Conservation (phyloP, 345 rosid genomes). For the Gossypium stocksii region DNA sequence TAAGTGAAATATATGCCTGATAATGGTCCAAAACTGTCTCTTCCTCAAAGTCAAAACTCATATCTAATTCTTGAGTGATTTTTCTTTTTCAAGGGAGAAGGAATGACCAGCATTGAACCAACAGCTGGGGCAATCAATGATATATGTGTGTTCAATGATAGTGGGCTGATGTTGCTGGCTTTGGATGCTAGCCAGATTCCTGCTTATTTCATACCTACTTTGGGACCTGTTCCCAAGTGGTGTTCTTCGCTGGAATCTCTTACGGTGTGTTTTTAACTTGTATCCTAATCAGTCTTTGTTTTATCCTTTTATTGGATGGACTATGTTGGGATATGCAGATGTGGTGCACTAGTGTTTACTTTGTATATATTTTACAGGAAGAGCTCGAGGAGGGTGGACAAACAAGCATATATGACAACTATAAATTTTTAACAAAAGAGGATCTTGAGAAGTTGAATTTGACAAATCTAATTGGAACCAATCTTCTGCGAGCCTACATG, state of each 20-base stretch:
- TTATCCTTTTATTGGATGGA: background rate
- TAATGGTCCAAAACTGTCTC: background rate
- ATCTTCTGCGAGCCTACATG: slow-evolving; percentile 87
- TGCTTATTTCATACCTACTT: slow-evolving; percentile 80
- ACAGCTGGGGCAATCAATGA: slow-evolving; percentile 80
- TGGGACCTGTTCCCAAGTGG: slow-evolving; percentile 98
- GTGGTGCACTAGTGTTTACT: background rate
- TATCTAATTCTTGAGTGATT: slow-evolving; percentile 9
- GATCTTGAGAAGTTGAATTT: slow-evolving; percentile 80
- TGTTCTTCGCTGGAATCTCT: slow-evolving; percentile 69
- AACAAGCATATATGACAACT: slow-evolving; percentile 76
- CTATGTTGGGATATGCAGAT: slow-evolving; percentile 8
- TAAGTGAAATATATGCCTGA: background rate
- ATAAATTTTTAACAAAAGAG: slow-evolving; percentile 78
- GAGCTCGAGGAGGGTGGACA: slow-evolving; percentile 88
- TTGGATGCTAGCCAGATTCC: slow-evolving; percentile 84
- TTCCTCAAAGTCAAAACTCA: background rate
- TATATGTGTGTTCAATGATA: slow-evolving; percentile 71
- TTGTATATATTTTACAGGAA: slow-evolving; percentile 49
- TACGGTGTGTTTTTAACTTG: slow-evolving; percentile 47
- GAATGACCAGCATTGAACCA: slow-evolving; percentile 91
- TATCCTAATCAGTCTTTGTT: slow-evolving; percentile 3
- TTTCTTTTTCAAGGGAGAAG: slow-evolving; percentile 58
- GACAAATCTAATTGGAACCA: slow-evolving; percentile 82
- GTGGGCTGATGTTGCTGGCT: slow-evolving; percentile 86